A percentile compares a stretch with the other conserved stretches of the same genome.
phyloP scores from a whole-genome alignment of 768 basidiomycete species.

The Kwoniella europaea region DNA sequence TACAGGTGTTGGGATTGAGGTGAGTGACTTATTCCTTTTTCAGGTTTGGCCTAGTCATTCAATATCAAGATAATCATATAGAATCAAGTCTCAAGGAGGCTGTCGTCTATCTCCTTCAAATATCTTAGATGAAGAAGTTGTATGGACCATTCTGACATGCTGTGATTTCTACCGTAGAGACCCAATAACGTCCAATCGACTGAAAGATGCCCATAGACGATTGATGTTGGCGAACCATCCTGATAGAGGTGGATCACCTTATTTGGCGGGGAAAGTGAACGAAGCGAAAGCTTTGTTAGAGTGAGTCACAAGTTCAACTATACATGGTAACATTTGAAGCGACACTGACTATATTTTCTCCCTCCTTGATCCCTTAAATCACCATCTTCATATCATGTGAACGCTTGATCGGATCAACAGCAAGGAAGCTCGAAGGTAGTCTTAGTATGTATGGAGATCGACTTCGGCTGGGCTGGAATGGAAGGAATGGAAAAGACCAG shows the following conservation, averaged over 20 bases:
- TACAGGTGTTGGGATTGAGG: constrained; percentile 90
- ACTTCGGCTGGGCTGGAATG: neutral
- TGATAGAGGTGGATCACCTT: constrained; percentile 97
- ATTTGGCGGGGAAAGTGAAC: constrained; percentile 97
- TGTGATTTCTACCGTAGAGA: constrained; percentile 66
- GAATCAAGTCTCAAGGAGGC: too few relatives aligned
- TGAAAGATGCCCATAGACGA: constrained; percentile 94
- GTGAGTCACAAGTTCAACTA: constrained; percentile 25
- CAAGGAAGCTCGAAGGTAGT: constrained; percentile 29
- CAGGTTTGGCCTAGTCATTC: neutral
- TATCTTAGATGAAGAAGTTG: too few relatives aligned
- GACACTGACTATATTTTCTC: too few relatives aligned
- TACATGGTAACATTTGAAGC: too few relatives aligned
- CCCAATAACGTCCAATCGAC: constrained; percentile 70
- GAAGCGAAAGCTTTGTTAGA: constrained; percentile 94
- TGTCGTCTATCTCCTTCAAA: too few relatives aligned
- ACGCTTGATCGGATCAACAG: constrained; percentile 1
- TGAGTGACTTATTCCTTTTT: constrained; percentile 60
- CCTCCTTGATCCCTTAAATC: neutral
- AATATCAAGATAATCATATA: too few relatives aligned
- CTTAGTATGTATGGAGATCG: neutral
- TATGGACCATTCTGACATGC: neutral
- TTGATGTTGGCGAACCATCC: constrained; percentile 99
- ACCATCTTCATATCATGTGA: neutral
- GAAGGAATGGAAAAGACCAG: neutral